Percentiles rank a stretch among this genome's conserved stretches.
phyloP scores from a whole-genome alignment of 257 asterid species.

The Solanum appendiculatum region DNA sequence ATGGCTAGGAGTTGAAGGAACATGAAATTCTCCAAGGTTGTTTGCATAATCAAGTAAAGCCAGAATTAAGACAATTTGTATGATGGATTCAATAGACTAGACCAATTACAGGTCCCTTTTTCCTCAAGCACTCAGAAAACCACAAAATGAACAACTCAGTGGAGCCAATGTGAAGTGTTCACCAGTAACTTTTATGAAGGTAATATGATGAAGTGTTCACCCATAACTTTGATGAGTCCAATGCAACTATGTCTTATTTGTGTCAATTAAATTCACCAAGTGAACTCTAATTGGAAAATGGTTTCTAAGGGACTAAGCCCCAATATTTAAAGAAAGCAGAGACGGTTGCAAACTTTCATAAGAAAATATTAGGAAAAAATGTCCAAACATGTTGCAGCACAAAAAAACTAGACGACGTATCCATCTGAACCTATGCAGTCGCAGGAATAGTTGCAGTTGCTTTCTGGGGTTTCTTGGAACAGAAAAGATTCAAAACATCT shows the following conservation, averaged over 20 bases:
- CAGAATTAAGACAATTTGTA: neutral
- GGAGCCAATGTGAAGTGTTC: neutral
- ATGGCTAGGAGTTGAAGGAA: neutral
- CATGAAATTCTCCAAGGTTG: neutral
- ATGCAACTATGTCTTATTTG: neutral
- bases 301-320: neutral
- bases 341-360: neutral
- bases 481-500: conserved; percentile 58
- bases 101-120: neutral
- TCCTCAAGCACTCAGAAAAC: neutral
- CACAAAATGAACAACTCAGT: neutral
- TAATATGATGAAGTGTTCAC: neutral
- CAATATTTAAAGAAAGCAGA: neutral
- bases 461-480: conserved; percentile 21
- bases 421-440: conserved; percentile 24
- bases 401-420: conserved; percentile 16
- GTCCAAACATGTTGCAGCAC: conserved; percentile 6
- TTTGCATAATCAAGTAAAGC: neutral
- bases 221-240: neutral
- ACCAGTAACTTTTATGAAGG: neutral
- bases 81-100: neutral
- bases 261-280: neutral
- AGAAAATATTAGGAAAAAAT: neutral
- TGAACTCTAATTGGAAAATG: neutral
- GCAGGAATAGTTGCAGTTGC: conserved; percentile 11